Percentiles rank a stretch among this genome's conserved stretches.
Conservation (phyloP, 1,139 yeast species). For the Protomyces lactucae-debilis region DNA sequence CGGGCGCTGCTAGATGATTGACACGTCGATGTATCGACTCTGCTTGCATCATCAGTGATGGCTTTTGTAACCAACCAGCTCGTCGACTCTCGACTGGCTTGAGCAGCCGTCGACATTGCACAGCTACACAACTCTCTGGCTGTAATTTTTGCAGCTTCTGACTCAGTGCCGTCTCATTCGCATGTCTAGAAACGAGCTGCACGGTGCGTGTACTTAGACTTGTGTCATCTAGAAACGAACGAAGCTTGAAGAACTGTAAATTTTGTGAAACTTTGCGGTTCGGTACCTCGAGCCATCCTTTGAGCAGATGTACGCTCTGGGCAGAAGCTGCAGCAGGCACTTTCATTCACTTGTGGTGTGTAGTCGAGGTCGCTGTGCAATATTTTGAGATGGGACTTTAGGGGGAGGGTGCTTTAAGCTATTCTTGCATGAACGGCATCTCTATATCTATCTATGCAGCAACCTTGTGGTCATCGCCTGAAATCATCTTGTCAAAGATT, state of each 20-base stretch:
- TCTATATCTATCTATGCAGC: not conserved
- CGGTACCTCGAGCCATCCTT: conserved; percentile 27
- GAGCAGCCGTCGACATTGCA: conserved; percentile 31
- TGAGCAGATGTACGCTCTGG: not conserved
- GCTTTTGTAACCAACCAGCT: not conserved
- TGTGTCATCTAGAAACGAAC: conserved; percentile 9
- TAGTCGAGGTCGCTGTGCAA: not conserved
- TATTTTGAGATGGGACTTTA: not conserved
- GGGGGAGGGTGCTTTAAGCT: not conserved
- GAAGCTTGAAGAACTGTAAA: conserved; percentile 20
- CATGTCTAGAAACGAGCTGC: conserved; percentile 15
- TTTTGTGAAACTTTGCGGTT: conserved; percentile 23
- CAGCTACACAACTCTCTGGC: conserved; percentile 28
- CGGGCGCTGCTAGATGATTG: not conserved
- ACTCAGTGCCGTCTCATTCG: not conserved
- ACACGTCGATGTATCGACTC: not conserved
- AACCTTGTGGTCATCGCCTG: conserved; percentile 9
- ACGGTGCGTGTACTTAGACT: not conserved
- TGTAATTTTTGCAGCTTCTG: not conserved
- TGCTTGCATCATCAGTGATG: not conserved
- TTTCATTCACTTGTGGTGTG: not conserved
- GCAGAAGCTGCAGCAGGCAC: not conserved
- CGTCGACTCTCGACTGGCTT: conserved; percentile 33
- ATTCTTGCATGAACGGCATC: not conserved
- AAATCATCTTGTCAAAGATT: conserved; percentile 66